A percentile compares a stretch with the other conserved stretches of the same genome.
Conservation (phyloP, 306 rosid species). For the Cucumis melo region DNA sequence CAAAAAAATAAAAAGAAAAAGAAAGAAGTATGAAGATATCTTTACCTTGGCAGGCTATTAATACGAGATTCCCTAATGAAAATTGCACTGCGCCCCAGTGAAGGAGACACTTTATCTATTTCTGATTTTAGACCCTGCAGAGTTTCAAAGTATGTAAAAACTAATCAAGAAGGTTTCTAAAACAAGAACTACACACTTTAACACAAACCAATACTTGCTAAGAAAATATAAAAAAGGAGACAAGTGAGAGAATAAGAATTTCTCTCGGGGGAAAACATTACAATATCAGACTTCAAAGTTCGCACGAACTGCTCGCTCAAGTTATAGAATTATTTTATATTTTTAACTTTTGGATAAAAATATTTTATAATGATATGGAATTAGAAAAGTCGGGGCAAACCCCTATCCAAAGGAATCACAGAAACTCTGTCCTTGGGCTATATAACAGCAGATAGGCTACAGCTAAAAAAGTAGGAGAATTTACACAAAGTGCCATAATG, state of each 20-base stretch:
- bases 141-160: background rate
- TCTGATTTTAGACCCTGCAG: slow-evolving; percentile 89
- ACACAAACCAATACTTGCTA: background rate
- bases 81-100: slow-evolving; percentile 81
- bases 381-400: background rate
- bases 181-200: background rate
- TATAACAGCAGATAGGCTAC: background rate
- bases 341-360: background rate
- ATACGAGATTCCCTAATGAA: slow-evolving; percentile 83
- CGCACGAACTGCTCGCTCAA: background rate
- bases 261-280: background rate
- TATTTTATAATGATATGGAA: background rate
- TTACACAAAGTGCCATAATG: background rate
- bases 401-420: background rate
- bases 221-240: background rate
- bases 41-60: slow-evolving; percentile 81
- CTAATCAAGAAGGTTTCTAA: background rate
- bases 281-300: background rate
- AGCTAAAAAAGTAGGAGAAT: background rate
- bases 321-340: background rate
- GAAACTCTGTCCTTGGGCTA: background rate
- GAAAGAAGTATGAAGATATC: background rate
- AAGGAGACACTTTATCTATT: slow-evolving; percentile 82
- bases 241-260: background rate
- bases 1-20: too few relatives aligned